Conservation (phyloP, 2,329 filamentous ascomycete species). For the Hypoxylon sp. region DNA sequence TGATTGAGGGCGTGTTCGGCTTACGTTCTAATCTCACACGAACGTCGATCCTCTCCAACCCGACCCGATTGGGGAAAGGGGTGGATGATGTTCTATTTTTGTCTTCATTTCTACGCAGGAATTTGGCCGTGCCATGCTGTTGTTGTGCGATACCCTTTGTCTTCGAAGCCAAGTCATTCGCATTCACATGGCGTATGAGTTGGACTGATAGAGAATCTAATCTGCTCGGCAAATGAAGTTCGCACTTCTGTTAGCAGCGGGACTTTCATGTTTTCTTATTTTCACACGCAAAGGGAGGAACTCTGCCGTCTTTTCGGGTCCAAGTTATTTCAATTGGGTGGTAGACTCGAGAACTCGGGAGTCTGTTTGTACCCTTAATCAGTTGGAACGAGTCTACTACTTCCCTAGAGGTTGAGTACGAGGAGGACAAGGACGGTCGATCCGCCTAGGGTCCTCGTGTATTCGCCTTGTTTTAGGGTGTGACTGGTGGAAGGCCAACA, state of each 20-base stretch:
- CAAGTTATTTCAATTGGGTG: slow-evolving; percentile 43
- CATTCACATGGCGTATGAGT: slow-evolving; percentile 55
- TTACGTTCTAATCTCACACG: slow-evolving; percentile 46
- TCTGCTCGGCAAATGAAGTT: slow-evolving; percentile 56
- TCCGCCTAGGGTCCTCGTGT: slow-evolving; percentile 34
- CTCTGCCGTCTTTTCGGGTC: slow-evolving; percentile 31
- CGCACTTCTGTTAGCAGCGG: slow-evolving; percentile 56
- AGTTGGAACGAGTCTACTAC: slow-evolving; percentile 24
- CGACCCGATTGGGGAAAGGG: slow-evolving; percentile 30
- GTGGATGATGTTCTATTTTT: slow-evolving; percentile 49
- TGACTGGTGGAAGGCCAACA: slow-evolving; percentile 40
- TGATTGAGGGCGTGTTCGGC: slow-evolving; percentile 31
- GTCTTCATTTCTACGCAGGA: slow-evolving; percentile 51
- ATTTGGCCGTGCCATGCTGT: slow-evolving; percentile 54
- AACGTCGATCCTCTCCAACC: slow-evolving; percentile 40
- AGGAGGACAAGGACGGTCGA: slow-evolving; percentile 37
- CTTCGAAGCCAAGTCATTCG: slow-evolving; percentile 54
- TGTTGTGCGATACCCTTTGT: slow-evolving; percentile 54
- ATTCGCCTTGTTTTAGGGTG: slow-evolving; percentile 28
- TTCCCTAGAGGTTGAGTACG: slow-evolving; percentile 24
- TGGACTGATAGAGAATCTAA: slow-evolving; percentile 53
- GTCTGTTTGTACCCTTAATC: slow-evolving; percentile 43
- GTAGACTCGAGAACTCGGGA: slow-evolving; percentile 38
- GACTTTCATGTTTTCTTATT: slow-evolving; percentile 37
- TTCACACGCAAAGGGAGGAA: slow-evolving; percentile 14